These are phyloP conservation scores for Alloteropsis angusta DNA, from an alignment of 202 grass and related monocot species.

Conservation along the genomic window DNA sequence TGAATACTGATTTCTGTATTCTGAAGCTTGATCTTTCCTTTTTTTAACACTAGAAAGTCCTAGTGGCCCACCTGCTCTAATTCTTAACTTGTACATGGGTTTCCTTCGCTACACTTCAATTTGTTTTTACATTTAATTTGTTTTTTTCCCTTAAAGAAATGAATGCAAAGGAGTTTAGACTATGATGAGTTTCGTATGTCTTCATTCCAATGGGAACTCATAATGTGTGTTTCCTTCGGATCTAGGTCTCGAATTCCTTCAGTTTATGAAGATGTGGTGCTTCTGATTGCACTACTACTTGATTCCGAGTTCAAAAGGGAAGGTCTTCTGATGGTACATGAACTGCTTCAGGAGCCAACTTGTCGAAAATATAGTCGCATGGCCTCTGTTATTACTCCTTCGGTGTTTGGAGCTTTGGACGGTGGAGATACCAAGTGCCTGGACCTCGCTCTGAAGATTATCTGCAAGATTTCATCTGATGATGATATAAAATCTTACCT, in stretches of 20 bases:
- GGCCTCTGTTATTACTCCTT: not conserved
- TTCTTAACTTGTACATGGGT: not conserved
- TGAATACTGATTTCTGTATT: not conserved
- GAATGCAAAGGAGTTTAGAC: not conserved
- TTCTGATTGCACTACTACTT: not conserved
- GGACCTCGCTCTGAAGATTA: not conserved
- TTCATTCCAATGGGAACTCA: not conserved
- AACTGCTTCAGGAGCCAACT: not conserved
- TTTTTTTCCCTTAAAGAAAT: not conserved
- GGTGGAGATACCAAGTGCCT: not conserved
- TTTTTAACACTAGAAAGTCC: too few species aligned
- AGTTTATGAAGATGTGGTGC: not conserved
- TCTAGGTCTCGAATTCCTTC: not conserved
- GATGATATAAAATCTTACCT: not conserved
- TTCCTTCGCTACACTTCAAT: not conserved
- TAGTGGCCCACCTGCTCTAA: too few species aligned
- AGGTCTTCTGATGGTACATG: not conserved
- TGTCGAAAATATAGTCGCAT: not conserved
- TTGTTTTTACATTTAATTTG: not conserved
- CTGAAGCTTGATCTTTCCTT: not conserved
- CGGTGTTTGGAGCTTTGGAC: not conserved
- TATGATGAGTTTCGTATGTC: not conserved
- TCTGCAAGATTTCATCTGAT: not conserved
- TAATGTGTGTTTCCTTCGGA: not conserved
- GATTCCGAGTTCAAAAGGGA: not conserved